A percentile compares a stretch with the other conserved stretches of the same genome.
Conservation (phyloP, 179 eudicot genomes). For the Pouteria campechiana region DNA sequence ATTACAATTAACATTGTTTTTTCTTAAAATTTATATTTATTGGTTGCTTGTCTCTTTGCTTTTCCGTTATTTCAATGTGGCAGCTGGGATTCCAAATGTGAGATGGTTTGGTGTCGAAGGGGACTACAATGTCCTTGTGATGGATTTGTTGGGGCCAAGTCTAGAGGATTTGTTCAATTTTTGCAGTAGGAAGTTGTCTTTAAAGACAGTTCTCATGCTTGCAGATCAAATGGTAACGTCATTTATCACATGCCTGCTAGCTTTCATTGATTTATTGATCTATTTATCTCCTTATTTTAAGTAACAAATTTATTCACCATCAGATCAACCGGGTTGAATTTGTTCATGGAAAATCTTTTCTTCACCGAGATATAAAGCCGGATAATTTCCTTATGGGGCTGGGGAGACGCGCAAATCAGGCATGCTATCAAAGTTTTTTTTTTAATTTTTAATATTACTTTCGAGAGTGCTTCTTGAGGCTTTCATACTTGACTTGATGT, state of each 20-base stretch:
- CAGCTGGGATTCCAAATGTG: constrained; percentile 32
- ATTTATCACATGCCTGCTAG: too few species aligned
- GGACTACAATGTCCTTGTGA: constrained; percentile 30
- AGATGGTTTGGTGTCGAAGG: constrained; percentile 37
- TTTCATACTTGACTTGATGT: background rate
- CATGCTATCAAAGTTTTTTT: constrained; percentile 1
- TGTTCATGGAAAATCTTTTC: constrained; percentile 66
- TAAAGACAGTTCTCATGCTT: constrained; percentile 32
- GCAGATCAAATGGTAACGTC: constrained; percentile 36
- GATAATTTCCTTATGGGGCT: constrained; percentile 92
- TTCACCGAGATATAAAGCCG: constrained; percentile 84
- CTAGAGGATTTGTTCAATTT: constrained; percentile 28
- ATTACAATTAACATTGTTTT: background rate
- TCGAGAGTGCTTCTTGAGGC: background rate
- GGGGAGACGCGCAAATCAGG: constrained; percentile 90
- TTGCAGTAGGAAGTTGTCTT: constrained; percentile 26
- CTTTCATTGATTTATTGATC: too few species aligned
- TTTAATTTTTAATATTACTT: too few species aligned
- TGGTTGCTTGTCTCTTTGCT: background rate
- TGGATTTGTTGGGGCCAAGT: constrained; percentile 32
- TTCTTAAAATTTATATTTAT: background rate
- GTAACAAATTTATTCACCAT: too few species aligned
- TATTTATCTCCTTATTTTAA: too few species aligned
- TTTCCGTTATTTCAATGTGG: constrained; percentile 1
- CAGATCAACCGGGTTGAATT: constrained; percentile 80